phyloP scores from a whole-genome alignment of 2,329 filamentous ascomycete species.

The Myriosclerotinia duriaeana region DNA sequence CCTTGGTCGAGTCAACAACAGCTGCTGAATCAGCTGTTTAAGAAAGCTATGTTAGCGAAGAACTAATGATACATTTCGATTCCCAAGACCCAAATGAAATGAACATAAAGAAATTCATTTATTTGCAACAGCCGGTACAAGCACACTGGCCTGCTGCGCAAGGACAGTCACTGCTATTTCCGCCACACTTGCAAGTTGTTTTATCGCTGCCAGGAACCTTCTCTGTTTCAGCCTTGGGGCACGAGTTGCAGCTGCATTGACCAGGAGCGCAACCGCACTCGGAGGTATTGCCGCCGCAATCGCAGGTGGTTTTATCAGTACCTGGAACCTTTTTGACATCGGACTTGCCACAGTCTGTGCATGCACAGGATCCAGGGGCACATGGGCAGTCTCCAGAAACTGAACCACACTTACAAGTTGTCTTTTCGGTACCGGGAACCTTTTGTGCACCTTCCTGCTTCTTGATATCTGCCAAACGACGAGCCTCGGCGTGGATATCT shows the following conservation, averaged over 20 bases:
- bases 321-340: slow-evolving; percentile 43
- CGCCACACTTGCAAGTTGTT: slow-evolving; percentile 43
- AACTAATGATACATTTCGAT: slow-evolving; percentile 29
- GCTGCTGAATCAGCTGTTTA: slow-evolving; percentile 30
- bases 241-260: slow-evolving; percentile 44
- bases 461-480: slow-evolving; percentile 86
- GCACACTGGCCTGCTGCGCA: slow-evolving; percentile 38
- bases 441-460: slow-evolving; percentile 53
- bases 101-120: slow-evolving; percentile 20
- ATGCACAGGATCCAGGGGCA: slow-evolving; percentile 48
- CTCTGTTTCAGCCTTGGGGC: slow-evolving; percentile 44
- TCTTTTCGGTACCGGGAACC: slow-evolving; percentile 43
- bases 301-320: slow-evolving; percentile 45
- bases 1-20: slow-evolving; percentile 35
- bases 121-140: slow-evolving; percentile 39
- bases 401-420: slow-evolving; percentile 49
- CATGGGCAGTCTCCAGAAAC: slow-evolving; percentile 47
- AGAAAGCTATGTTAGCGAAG: slow-evolving; percentile 32
- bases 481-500: slow-evolving; percentile 90
- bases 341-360: slow-evolving; percentile 49
- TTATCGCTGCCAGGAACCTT: slow-evolving; percentile 41
- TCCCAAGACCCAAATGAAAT: slow-evolving; percentile 22
- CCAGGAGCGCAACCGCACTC: slow-evolving; percentile 44
- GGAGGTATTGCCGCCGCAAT: slow-evolving; percentile 43
- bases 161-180: slow-evolving; percentile 40